Evolutionary conservation across 2,329 filamentous ascomycete genomes (phyloP).

Genomic region (Ophiostoma australiae): DNA sequence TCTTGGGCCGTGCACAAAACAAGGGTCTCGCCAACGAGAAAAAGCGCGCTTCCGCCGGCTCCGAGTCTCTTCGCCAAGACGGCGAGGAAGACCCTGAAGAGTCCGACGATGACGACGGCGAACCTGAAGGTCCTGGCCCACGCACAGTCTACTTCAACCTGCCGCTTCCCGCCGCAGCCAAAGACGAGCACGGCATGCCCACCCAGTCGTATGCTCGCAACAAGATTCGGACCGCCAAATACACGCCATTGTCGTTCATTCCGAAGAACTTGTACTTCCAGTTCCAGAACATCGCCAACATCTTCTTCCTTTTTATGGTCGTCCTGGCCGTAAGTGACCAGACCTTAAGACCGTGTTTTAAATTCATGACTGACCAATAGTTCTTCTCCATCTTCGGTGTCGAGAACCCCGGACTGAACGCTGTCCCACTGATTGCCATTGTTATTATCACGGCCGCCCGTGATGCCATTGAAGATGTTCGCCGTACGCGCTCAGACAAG

Average conservation of each 20-base stretch:
- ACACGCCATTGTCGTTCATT: constrained; percentile 89
- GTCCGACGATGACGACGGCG: constrained; percentile 36
- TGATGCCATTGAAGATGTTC: constrained; percentile 92
- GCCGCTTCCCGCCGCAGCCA: constrained; percentile 66
- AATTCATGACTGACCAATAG: constrained; percentile 45
- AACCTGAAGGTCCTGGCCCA: constrained; percentile 40
- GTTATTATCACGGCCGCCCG: constrained; percentile 83
- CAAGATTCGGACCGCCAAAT: constrained; percentile 97
- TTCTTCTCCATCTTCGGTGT: constrained; percentile 95
- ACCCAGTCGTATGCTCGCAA: constrained; percentile 70
- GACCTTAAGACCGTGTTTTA: background rate
- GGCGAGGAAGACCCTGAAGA: constrained; percentile 37
- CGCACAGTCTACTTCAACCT: constrained; percentile 80
- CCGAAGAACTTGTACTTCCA: constrained; percentile 97
- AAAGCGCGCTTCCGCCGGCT: constrained; percentile 49
- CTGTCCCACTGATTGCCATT: constrained; percentile 90
- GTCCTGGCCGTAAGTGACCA: constrained; percentile 74
- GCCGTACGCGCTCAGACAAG: constrained; percentile 83
- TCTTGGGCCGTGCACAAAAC: constrained; percentile 70
- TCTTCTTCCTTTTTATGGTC: constrained; percentile 96
- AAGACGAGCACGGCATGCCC: constrained; percentile 77
- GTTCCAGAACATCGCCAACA: constrained; percentile 97
- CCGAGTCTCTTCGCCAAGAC: constrained; percentile 32
- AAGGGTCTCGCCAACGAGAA: constrained; percentile 63
- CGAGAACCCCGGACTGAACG: constrained; percentile 80